phyloP scores from a whole-genome alignment of 2,329 filamentous ascomycete genomes.

The Aureobasidium sp. region DNA sequence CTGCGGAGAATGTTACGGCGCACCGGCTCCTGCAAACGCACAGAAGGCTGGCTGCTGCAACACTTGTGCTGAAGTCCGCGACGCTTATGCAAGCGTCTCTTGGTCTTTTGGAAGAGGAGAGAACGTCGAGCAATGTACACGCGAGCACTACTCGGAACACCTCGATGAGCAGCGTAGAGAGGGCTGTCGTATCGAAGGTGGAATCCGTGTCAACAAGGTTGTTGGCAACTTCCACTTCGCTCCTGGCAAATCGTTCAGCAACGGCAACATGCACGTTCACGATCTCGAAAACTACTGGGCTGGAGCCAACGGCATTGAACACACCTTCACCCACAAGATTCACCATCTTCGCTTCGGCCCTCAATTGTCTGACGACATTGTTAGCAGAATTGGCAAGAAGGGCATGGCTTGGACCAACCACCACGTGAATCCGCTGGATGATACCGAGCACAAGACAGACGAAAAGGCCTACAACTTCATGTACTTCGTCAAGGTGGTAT shows the following conservation, averaged over 20 bases:
- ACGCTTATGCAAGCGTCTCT: constrained; percentile 79
- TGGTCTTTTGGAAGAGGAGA: constrained; percentile 95
- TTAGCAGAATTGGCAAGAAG: constrained; percentile 52
- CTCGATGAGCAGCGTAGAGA: constrained; percentile 82
- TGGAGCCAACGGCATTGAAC: constrained; percentile 55
- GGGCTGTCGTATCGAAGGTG: constrained; percentile 89
- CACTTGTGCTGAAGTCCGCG: constrained; percentile 91
- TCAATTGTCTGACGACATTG: constrained; percentile 67
- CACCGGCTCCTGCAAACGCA: constrained; percentile 60
- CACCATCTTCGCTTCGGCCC: constrained; percentile 90
- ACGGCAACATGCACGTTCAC: constrained; percentile 94
- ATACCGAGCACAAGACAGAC: constrained; percentile 63
- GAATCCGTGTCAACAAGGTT: constrained; percentile 93
- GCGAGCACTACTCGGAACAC: constrained; percentile 86
- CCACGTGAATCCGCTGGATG: constrained; percentile 85
- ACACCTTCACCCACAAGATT: constrained; percentile 84
- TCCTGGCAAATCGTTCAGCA: constrained; percentile 90
- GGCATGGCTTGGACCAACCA: constrained; percentile 70
- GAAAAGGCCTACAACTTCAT: constrained; percentile 92
- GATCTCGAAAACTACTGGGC: constrained; percentile 95
- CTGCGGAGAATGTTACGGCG: constrained; percentile 91
- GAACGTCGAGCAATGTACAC: constrained; percentile 86
- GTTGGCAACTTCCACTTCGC: constrained; percentile 98
- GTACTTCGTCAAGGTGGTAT: constrained; percentile 99
- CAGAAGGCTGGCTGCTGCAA: constrained; percentile 87